Base-by-base conservation (phyloP, 2,329 filamentous ascomycete species). In the Fonsecaea monophora region DNA sequence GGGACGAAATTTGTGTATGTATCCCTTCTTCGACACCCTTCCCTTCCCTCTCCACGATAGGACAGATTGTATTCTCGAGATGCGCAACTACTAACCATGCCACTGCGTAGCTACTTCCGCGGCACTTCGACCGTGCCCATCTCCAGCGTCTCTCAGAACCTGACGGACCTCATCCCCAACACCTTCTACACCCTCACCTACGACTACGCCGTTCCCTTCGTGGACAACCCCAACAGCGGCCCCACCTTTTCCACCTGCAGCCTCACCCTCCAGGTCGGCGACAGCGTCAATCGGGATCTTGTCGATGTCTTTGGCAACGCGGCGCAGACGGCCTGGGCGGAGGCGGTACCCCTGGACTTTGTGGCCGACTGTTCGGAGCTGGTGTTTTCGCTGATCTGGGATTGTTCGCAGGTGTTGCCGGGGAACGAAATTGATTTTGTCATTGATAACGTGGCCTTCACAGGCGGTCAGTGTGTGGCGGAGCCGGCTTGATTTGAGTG, bases 1-100 rank as follows among this genome's bases (percentile, higher is more conserved):
- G 58, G 34, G 18, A 10, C n/a, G 4, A 37, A 60, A 50, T 60
- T 53, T 18, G 45, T 60, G 58, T 60, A 53, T 35, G 58, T 60
- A 53, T 60, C 12, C 25, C 48, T 21, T 21, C 5, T 6, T 40
- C 30, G 30, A 32, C 6, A 40, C 12, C 37, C 37, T 40, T 40
- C 5, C 9, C 37, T 4, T 40, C 12, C 15, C 37, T 40, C 5
- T 4, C 48, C 18, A 21, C 6, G 30, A 6, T 32, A 1, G 30
- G 3, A 1, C 21, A 32, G 30, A 32, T 32, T 32, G 30, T 32
- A 40, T 40, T 13, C 37, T 40, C 42, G 8, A 21, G 15, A 18
- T 4, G n/a, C 2, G n/a, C 3, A 48, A 21, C 21, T 9, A 21
- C n/a, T 48, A 3, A 21, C n/a, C 7, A 6, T 15, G 15, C 5